Percentiles rank a stretch among this genome's conserved stretches.
Conservation (phyloP, 495 filamentous ascomycete species). For the Daldinia bambusicola region DNA sequence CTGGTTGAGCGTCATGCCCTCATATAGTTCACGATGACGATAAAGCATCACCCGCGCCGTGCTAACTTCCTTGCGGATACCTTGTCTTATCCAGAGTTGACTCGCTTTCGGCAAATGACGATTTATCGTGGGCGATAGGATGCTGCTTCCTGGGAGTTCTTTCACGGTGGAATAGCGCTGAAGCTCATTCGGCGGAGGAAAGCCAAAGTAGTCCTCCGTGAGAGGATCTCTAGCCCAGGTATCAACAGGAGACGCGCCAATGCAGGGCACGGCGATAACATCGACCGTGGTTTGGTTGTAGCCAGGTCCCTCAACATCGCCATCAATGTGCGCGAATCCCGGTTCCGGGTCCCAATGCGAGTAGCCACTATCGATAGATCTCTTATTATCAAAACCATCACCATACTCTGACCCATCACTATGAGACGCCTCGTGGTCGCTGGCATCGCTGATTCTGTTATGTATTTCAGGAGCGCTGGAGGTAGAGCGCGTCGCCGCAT, state of each 20-base stretch:
- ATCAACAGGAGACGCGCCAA: constrained; percentile 56
- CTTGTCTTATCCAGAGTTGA: constrained; percentile 55
- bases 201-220: constrained; percentile 49
- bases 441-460: constrained; percentile 8
- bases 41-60: constrained; percentile 65
- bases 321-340: constrained; percentile 55
- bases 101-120: constrained; percentile 43
- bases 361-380: constrained; percentile 28
- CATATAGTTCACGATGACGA: constrained; percentile 61
- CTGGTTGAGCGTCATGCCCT: constrained; percentile 59
- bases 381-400: constrained; percentile 27
- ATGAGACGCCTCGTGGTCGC: constrained; percentile 10
- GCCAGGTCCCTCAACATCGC: constrained; percentile 54
- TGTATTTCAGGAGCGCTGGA: constrained; percentile 15
- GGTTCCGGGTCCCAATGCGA: constrained; percentile 47
- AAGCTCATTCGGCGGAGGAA: constrained; percentile 37
- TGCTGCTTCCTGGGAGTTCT: constrained; percentile 43
- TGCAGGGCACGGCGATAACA: constrained; percentile 58
- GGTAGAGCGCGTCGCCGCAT: constrained; percentile 8
- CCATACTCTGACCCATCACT: constrained; percentile 29
- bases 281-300: constrained; percentile 61
- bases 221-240: constrained; percentile 56
- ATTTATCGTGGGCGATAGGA: constrained; percentile 48
- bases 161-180: constrained; percentile 43
- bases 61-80: constrained; percentile 51